Conservation (phyloP, 805 yeast species). For the Wilhelminamyces savonicus region DNA sequence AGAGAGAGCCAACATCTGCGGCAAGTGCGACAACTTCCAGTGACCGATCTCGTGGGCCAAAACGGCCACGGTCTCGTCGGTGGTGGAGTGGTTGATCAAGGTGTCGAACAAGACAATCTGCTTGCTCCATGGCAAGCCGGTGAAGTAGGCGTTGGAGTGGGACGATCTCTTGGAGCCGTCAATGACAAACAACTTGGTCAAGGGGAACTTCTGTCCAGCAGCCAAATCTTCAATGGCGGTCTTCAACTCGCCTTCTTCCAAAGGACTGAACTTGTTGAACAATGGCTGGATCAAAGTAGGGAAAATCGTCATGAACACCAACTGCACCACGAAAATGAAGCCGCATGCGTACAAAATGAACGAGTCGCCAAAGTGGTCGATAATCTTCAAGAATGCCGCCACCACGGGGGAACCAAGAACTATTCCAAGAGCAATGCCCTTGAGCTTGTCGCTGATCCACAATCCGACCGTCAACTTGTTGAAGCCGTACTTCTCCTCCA, state of each 20-base stretch:
- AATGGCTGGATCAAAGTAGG: slow-evolving; percentile 89
- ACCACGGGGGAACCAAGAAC: slow-evolving; percentile 68
- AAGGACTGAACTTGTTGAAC: slow-evolving; percentile 85
- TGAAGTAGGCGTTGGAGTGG: slow-evolving; percentile 94
- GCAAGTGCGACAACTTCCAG: slow-evolving; percentile 87
- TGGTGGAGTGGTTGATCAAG: slow-evolving; percentile 70
- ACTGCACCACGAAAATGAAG: slow-evolving; percentile 64
- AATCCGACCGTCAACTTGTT: slow-evolving; percentile 72
- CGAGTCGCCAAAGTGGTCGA: slow-evolving; percentile 70
- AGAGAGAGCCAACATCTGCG: slow-evolving; percentile 62
- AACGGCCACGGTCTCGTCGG: slow-evolving; percentile 84
- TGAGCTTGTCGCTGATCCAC: slow-evolving; percentile 70
- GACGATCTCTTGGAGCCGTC: slow-evolving; percentile 97
- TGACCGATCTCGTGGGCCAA: slow-evolving; percentile 99
- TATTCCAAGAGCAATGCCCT: slow-evolving; percentile 46
- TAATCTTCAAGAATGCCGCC: slow-evolving; percentile 72
- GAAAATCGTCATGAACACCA: slow-evolving; percentile 65
- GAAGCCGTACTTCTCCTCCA: slow-evolving; percentile 91
- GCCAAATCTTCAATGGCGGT: slow-evolving; percentile 78
- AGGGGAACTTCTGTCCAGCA: slow-evolving; percentile 70
- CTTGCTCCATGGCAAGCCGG: slow-evolving; percentile 95
- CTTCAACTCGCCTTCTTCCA: slow-evolving; percentile 86
- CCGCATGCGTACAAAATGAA: slow-evolving; percentile 78
- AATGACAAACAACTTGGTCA: slow-evolving; percentile 76
- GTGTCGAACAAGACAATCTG: slow-evolving; percentile 94